Percentiles rank a stretch among this genome's conserved stretches.
These are phyloP conservation scores for Selenicereus undatus DNA, from an alignment of 148 eudicot species.

Conservation along the genomic window DNA sequence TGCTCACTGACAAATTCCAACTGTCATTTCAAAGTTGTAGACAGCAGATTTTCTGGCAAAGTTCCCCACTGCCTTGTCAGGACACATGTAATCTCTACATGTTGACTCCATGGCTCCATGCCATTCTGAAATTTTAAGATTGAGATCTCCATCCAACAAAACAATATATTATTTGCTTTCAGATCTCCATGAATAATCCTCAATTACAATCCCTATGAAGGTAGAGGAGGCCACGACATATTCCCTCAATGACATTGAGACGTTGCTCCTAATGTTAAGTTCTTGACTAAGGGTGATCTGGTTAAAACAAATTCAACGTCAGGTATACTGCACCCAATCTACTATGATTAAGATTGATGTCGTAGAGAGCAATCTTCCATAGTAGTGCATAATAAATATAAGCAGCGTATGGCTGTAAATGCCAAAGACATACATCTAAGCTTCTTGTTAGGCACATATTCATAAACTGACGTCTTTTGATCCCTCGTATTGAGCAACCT, in stretches of 20 bases:
- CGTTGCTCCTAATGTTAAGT: constrained; percentile 13
- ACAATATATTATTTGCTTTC: constrained; percentile 20
- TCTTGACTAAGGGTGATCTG: background rate
- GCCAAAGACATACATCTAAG: no score
- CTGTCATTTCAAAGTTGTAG: background rate
- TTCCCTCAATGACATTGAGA: constrained; percentile 22
- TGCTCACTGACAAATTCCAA: constrained; percentile 5
- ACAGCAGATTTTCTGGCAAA: constrained; percentile 5
- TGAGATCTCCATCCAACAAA: constrained; percentile 17
- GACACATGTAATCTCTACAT: constrained; percentile 12
- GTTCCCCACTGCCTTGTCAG: constrained; percentile 5
- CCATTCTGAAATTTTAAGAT: constrained; percentile 18
- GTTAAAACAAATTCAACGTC: background rate
- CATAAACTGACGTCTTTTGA: no score
- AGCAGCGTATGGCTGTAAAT: no score
- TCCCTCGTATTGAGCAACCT: no score
- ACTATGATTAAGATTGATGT: no score
- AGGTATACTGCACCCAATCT: no score
- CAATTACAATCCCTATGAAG: constrained; percentile 19
- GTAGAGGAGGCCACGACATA: constrained; percentile 20
- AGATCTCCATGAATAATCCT: constrained; percentile 19
- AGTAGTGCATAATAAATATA: no score
- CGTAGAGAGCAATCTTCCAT: no score
- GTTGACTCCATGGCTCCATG: constrained; percentile 6
- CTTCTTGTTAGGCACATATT: no score